A percentile compares a stretch with the other conserved stretches of the same genome.
Evolutionary conservation across 768 basidiomycete genomes (phyloP).

Genomic region (Cystofilobasidium bisporidii): DNA sequence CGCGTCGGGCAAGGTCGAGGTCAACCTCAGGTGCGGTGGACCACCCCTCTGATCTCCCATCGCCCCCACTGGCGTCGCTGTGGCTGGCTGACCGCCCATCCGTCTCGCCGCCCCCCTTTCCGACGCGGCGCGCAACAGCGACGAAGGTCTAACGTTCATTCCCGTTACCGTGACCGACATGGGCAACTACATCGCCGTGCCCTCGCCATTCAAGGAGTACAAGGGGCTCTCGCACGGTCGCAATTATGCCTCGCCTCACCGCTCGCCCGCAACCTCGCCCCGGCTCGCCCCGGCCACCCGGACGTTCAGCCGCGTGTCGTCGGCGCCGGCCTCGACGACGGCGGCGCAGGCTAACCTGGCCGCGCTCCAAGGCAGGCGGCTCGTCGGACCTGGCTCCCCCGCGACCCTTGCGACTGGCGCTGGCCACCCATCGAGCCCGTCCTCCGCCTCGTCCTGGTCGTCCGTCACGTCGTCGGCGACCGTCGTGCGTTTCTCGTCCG

Average conservation of each 20-base stretch:
- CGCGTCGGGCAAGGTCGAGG: background rate
- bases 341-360: background rate
- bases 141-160: background rate
- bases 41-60: too few species aligned
- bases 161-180: constrained; percentile 1
- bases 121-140: background rate
- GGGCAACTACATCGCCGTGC: background rate
- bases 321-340: constrained; percentile 4
- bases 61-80: too few species aligned
- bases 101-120: too few species aligned
- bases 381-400: background rate
- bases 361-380: background rate
- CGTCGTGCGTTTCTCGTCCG: background rate
- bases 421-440: too few species aligned
- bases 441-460: background rate
- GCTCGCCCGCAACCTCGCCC: background rate
- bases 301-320: background rate
- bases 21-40: constrained; percentile 5
- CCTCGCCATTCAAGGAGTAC: background rate
- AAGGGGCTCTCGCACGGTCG: background rate
- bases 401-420: too few species aligned
- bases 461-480: background rate
- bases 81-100: too few species aligned
- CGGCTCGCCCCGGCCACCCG: background rate
- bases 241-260: background rate